A percentile compares a stretch with the other conserved stretches of the same genome.
These are phyloP conservation scores for Cercophora samala DNA, from an alignment of 495 filamentous ascomycete species.

Conservation along the genomic window DNA sequence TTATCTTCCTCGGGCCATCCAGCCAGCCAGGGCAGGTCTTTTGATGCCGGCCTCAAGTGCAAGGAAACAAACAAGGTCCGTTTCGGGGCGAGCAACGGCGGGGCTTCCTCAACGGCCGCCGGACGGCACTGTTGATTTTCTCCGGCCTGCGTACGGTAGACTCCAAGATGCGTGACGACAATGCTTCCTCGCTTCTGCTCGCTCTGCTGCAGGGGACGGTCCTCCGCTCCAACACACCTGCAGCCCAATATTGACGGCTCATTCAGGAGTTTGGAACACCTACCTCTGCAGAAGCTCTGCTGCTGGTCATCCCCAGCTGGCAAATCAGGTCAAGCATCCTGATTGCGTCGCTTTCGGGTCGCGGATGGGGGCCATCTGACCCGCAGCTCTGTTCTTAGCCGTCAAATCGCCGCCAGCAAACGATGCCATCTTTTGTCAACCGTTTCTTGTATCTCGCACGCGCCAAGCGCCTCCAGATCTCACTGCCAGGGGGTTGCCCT, in stretches of 20 bases:
- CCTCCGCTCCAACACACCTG: background rate
- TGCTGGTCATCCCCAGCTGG: background rate
- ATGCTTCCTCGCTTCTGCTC: background rate
- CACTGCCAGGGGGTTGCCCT: background rate
- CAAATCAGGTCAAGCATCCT: constrained; percentile 5
- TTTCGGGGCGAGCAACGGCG: background rate
- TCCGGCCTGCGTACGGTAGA: background rate
- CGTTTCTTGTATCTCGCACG: constrained; percentile 9
- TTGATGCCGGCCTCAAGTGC: background rate
- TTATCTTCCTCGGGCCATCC: background rate
- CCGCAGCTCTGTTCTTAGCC: background rate
- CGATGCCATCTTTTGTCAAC: background rate
- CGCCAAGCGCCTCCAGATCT: constrained; percentile 8
- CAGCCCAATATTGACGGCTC: background rate
- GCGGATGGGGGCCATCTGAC: constrained; percentile 2
- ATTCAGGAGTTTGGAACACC: background rate
- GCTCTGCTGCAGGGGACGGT: background rate
- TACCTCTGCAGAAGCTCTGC: background rate
- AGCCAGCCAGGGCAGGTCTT: background rate
- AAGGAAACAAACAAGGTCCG: constrained; percentile 2
- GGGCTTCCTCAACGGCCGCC: background rate
- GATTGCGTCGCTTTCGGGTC: background rate
- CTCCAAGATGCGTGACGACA: background rate
- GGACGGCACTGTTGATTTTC: background rate
- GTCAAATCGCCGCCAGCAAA: background rate